phyloP scores from a whole-genome alignment of 331 rosid species.

The Arachis monticola region DNA sequence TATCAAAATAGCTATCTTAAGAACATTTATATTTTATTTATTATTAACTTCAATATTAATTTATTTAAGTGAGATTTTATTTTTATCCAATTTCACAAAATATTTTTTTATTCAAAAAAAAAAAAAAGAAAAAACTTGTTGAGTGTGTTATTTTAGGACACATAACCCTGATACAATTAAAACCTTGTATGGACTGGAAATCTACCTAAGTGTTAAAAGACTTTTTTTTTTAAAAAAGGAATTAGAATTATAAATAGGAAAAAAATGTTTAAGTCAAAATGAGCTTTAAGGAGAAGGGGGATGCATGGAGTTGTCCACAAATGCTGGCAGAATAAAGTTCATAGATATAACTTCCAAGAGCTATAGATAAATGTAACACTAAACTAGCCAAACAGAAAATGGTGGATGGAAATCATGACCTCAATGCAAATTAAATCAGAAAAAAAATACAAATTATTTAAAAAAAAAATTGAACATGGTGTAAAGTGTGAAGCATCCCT shows the following conservation, averaged over 20 bases:
- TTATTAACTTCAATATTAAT: no score
- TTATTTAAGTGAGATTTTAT: no score
- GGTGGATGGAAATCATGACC: conserved; percentile 51
- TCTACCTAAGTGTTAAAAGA: conserved; percentile 27
- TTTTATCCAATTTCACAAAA: no score
- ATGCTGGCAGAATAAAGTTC: conserved; percentile 52
- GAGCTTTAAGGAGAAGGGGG: conserved; percentile 37
- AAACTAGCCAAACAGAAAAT: conserved; percentile 42
- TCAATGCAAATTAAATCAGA: conserved; percentile 29
- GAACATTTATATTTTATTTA: no score
- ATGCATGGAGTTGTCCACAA: conserved; percentile 35
- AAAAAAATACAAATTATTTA: no score
- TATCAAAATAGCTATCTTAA: not conserved
- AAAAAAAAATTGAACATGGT: not conserved
- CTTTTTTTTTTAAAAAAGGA: no score
- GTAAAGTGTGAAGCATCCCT: conserved; percentile 15
- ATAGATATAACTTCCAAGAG: conserved; percentile 50
- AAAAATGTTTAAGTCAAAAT: conserved; percentile 48
- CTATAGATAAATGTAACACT: conserved; percentile 48
- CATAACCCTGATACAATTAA: conserved; percentile 34
- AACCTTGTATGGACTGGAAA: conserved; percentile 51
- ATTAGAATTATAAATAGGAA: not conserved
- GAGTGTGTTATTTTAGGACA: conserved; percentile 18
- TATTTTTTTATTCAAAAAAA: no score
- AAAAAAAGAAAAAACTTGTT: conserved; percentile 24